phyloP scores from a whole-genome alignment of 768 basidiomycete species.

The Rhodotorula sphaerocarpa region DNA sequence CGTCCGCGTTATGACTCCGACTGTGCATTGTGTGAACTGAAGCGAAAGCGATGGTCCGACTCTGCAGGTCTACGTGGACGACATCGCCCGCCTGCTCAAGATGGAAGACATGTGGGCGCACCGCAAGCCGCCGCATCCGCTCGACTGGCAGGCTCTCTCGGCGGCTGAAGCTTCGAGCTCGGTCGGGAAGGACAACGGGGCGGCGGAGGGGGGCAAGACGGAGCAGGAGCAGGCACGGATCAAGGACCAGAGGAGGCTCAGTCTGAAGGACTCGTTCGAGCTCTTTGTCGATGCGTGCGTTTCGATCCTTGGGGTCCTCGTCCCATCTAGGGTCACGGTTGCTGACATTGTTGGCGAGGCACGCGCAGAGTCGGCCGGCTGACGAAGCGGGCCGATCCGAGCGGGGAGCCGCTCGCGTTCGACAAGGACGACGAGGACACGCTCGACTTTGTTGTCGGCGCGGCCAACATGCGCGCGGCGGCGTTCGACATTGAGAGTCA shows the following conservation, averaged over 20 bases:
- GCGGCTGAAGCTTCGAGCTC: conserved; percentile 45
- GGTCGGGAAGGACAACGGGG: conserved; percentile 41
- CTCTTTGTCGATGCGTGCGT: conserved; percentile 76
- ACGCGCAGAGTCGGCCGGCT: conserved; percentile 65
- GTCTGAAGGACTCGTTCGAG: conserved; percentile 67
- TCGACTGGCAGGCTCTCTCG: conserved; percentile 70
- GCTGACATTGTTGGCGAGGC: neutral
- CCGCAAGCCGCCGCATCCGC: conserved; percentile 71
- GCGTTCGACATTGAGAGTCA: conserved; percentile 83
- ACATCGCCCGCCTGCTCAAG: conserved; percentile 75
- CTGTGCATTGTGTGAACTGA: too few relatives aligned
- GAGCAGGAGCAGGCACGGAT: conserved; percentile 45
- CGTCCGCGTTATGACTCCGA: too few relatives aligned
- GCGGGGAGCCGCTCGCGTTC: conserved; percentile 51
- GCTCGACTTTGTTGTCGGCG: conserved; percentile 89
- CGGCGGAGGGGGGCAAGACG: neutral
- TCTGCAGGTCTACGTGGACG: conserved; percentile 85
- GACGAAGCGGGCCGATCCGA: conserved; percentile 50
- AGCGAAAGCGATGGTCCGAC: too few relatives aligned
- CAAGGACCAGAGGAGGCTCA: conserved; percentile 72
- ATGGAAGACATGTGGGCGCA: conserved; percentile 98
- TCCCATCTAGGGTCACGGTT: neutral
- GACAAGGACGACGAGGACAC: conserved; percentile 98
- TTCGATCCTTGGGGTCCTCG: neutral
- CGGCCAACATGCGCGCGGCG: conserved; percentile 80